These are phyloP conservation scores for Scutellaria galericulata DNA, from an alignment of 257 asterid species.

Conservation along the genomic window DNA sequence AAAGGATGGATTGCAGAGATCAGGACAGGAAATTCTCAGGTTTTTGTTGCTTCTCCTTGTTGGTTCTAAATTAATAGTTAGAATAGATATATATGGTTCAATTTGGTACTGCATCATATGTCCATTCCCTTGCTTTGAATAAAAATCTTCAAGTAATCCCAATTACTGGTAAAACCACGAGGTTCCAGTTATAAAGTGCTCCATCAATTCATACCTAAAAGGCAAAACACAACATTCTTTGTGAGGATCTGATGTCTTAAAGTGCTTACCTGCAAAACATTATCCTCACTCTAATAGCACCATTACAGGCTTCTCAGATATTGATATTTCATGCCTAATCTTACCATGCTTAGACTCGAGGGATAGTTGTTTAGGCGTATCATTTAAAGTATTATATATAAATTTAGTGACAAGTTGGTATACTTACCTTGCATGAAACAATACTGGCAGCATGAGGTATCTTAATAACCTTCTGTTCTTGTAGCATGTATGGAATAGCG, in stretches of 20 bases:
- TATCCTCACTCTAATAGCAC: slow-evolving; percentile 9
- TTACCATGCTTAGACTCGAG: not conserved
- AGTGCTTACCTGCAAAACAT: not conserved
- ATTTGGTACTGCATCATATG: not conserved
- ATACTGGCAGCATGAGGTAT: slow-evolving; percentile 5
- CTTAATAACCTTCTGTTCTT: slow-evolving; percentile 5
- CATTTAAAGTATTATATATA: not conserved
- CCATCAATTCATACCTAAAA: not conserved
- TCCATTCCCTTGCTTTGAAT: slow-evolving; percentile 9
- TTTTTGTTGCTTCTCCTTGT: slow-evolving; percentile 31
- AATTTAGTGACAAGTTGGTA: not conserved
- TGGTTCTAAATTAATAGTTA: not conserved
- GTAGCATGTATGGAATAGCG: not conserved
- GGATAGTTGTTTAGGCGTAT: not conserved
- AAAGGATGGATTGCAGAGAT: slow-evolving; percentile 77
- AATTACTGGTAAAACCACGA: not conserved
- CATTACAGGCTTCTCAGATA: not conserved
- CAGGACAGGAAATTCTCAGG: slow-evolving; percentile 72
- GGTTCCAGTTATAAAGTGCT: not conserved
- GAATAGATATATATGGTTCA: not conserved
- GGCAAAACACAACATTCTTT: not conserved
- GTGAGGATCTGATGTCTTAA: not conserved
- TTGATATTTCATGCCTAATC: not conserved
- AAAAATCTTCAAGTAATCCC: not conserved
- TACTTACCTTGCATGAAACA: not conserved